These are phyloP conservation scores for Chionographis japonica DNA, from an alignment of 106 monocot species.

Conservation along the genomic window DNA sequence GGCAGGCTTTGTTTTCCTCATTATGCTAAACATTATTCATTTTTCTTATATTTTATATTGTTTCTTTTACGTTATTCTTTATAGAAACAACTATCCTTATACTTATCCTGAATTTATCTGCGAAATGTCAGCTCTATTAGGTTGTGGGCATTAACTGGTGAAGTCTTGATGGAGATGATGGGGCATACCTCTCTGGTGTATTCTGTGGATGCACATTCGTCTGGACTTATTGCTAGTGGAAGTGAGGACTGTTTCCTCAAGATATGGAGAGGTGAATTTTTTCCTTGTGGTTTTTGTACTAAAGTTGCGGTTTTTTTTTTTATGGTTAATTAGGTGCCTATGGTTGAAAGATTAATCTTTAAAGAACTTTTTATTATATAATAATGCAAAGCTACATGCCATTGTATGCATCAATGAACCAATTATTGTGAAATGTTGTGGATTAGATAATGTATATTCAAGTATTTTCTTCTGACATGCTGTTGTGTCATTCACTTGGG, in stretches of 20 bases:
- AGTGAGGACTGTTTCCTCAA: conserved; percentile 89
- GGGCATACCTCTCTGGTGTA: conserved; percentile 93
- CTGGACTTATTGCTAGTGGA: conserved; percentile 88
- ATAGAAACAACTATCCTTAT: neutral
- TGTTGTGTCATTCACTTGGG: no score
- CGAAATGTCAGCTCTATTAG: conserved; percentile 66
- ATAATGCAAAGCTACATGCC: no score
- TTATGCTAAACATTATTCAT: no score
- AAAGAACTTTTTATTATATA: no score
- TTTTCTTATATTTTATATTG: no score
- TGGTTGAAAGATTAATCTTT: no score
- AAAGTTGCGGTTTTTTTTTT: neutral
- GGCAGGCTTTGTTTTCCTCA: no score
- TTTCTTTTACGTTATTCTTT: no score
- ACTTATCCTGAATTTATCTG: neutral
- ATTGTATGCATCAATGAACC: no score
- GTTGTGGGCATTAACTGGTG: conserved; percentile 89
- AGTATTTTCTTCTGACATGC: no score
- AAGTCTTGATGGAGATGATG: conserved; percentile 84
- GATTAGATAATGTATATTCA: no score
- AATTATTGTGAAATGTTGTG: no score
- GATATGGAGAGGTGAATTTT: conserved; percentile 79
- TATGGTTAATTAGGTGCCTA: neutral
- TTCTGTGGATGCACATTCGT: conserved; percentile 85
- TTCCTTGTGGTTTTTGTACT: neutral